A percentile compares a stretch with the other conserved stretches of the same genome.
Conservation (phyloP, 352 stramenopile species). For the Pythium coloratum region DNA sequence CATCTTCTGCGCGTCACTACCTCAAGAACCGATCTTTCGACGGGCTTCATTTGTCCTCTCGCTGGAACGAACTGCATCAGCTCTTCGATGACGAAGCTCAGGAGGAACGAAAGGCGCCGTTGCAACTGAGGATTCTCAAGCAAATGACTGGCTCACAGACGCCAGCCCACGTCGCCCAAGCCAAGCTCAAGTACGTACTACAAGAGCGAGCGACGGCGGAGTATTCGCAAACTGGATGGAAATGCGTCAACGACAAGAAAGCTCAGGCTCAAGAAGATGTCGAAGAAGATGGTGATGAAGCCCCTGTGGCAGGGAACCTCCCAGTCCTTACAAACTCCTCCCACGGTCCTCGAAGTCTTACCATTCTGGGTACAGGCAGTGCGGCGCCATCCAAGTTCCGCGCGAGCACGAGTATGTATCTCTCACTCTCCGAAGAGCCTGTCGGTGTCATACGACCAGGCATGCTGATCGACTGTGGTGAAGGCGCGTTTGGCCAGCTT, state of each 20-base stretch:
- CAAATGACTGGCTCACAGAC: background rate
- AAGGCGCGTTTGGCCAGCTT: constrained; percentile 94
- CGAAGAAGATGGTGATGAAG: constrained; percentile 8
- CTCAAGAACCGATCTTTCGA: constrained; percentile 4
- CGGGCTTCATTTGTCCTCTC: background rate
- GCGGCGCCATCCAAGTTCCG: constrained; percentile 96
- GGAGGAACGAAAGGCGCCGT: background rate
- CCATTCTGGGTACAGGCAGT: constrained; percentile 95
- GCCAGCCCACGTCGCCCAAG: constrained; percentile 46
- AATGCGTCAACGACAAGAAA: constrained; percentile 16
- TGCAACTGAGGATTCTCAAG: constrained; percentile 39
- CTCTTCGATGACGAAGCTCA: background rate
- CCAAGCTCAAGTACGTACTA: constrained; percentile 46
- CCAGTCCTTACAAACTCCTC: too few species aligned
- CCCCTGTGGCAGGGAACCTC: background rate
- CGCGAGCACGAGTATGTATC: constrained; percentile 94
- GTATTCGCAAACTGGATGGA: constrained; percentile 51
- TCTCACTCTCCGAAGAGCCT: constrained; percentile 46
- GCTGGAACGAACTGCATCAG: constrained; percentile 7
- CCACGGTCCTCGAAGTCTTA: constrained; percentile 35
- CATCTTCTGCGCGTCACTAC: constrained; percentile 39
- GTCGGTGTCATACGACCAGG: background rate
- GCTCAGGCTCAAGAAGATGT: background rate
- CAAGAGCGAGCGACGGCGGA: constrained; percentile 28
- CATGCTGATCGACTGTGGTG: constrained; percentile 94